Evolutionary conservation across 768 basidiomycete genomes (phyloP), one percentile per base, ranked within the genome.

Genomic region (Tylopilus subfusipes): DNA sequence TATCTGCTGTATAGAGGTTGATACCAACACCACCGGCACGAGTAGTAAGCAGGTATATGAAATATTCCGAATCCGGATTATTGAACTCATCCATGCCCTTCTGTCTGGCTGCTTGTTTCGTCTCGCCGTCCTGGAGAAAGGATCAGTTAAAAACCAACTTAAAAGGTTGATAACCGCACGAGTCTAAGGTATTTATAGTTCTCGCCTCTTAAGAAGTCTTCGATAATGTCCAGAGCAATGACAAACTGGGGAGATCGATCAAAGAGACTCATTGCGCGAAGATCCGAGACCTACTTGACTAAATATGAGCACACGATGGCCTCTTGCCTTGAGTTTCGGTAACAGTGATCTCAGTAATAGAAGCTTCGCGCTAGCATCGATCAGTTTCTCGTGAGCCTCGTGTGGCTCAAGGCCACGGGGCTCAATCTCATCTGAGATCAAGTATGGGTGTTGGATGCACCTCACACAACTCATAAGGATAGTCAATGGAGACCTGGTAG

Each of bases 81-180:
- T 99, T 98, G 77, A 90, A 99, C 57, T 86, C 85, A 61, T 99
- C 97, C 85, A 99, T 97, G 45, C 84, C 85, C 67, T 91, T 92
- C 68, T 99, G 97, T 22, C 97, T 82, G n/a, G 83, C 82, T 5
- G 78, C 76, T 62, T 90, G 85, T 67, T 89, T 89, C 4, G 93
- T 94, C 56, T 82, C 85, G 12, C 97, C 97, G 67, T 98, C 96
- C 90, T 96, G 61, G 2, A 24, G 21, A 54, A 45, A 39, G 27
- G 2, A 31, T 64, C 29, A 60, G 56, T 39, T 19, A 56, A 50
- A n/a, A 58, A 34, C 21, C 5, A 30, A 31, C 27, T 30, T 18
- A 49, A 14, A 40, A 47, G 55, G 21, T 22, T 46, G 62, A 49
- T 36, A 48, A 36, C 55, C 77, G 48, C 64, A 92, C 91, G 59